Conservation (phyloP, 208 protist genomes). For the Acanthamoeba royreba region DNA sequence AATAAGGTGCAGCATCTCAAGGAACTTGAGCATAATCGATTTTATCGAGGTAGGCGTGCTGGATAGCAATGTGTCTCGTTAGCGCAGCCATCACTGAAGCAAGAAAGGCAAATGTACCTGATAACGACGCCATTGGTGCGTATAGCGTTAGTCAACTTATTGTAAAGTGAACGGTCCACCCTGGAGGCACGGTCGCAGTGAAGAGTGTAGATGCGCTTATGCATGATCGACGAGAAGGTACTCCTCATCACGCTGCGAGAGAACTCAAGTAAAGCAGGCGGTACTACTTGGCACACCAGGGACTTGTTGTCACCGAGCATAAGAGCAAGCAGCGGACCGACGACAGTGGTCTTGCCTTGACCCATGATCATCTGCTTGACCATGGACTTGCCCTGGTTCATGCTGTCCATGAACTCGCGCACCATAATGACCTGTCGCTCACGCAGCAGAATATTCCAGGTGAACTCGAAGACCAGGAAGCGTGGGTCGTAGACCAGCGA, state of each 20-base stretch:
- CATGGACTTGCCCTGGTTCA: slow-evolving; percentile 74
- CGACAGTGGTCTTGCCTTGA: slow-evolving; percentile 92
- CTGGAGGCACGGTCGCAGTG: slow-evolving; percentile 58
- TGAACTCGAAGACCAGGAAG: slow-evolving; percentile 91
- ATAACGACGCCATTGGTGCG: neutral
- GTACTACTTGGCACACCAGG: slow-evolving; percentile 88
- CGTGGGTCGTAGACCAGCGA: slow-evolving; percentile 56
- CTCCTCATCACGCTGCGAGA: slow-evolving; percentile 85
- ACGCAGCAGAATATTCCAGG: slow-evolving; percentile 89
- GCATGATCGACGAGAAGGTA: slow-evolving; percentile 87
- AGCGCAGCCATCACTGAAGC: neutral
- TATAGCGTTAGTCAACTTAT: neutral
- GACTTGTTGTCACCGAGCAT: slow-evolving; percentile 88
- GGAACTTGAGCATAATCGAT: slow-evolving; percentile 87
- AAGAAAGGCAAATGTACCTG: neutral
- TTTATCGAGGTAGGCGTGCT: slow-evolving; percentile 89
- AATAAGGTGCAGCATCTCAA: slow-evolving; percentile 88
- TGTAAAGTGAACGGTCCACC: neutral
- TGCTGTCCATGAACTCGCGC: slow-evolving; percentile 81
- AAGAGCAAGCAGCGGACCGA: slow-evolving; percentile 89
- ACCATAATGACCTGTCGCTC: slow-evolving; percentile 90
- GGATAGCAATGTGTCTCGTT: neutral
- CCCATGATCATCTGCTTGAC: slow-evolving; percentile 95
- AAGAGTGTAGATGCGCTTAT: slow-evolving; percentile 83
- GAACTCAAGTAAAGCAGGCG: slow-evolving; percentile 89